Conservation (phyloP, 1,139 yeast species). For the Hyphopichia buzzinii region DNA sequence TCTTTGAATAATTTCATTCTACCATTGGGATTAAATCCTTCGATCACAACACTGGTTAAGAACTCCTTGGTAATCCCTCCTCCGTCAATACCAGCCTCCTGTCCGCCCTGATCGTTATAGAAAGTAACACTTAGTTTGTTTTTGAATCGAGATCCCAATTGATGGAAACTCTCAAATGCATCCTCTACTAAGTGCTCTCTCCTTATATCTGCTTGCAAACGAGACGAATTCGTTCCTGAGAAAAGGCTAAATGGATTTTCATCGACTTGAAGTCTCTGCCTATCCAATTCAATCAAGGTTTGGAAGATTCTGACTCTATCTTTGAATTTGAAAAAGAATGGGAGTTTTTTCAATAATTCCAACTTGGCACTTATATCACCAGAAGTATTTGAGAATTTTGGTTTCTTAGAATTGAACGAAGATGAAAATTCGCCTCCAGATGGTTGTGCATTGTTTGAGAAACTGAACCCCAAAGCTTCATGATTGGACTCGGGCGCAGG, state of each 20-base stretch:
- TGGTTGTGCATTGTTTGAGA: conserved; percentile 4
- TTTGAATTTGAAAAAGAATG: conserved; percentile 77
- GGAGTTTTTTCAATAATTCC: conserved; percentile 60
- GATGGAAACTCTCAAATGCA: conserved; percentile 60
- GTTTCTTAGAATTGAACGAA: not conserved
- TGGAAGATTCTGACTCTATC: conserved; percentile 74
- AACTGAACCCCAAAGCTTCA: conserved; percentile 10
- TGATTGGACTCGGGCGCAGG: not conserved
- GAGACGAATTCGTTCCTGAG: conserved; percentile 4
- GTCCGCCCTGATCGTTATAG: conserved; percentile 66
- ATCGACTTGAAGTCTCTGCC: conserved; percentile 19
- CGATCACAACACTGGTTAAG: conserved; percentile 66
- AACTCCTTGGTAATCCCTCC: conserved; percentile 96
- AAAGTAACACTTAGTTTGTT: conserved; percentile 63
- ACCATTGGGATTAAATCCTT: conserved; percentile 55
- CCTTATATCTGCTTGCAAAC: conserved; percentile 53
- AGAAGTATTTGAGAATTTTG: conserved; percentile 5
- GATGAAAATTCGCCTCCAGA: not conserved
- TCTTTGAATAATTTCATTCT: conserved; percentile 44
- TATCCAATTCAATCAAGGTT: conserved; percentile 55
- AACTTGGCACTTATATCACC: conserved; percentile 22
- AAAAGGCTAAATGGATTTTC: conserved; percentile 14
- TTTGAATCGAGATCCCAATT: conserved; percentile 49
- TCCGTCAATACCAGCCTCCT: conserved; percentile 92
- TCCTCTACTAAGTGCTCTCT: conserved; percentile 72